Base-by-base conservation (phyloP, 2,329 filamentous ascomycete genomes). In the Alternaria sp. region DNA sequence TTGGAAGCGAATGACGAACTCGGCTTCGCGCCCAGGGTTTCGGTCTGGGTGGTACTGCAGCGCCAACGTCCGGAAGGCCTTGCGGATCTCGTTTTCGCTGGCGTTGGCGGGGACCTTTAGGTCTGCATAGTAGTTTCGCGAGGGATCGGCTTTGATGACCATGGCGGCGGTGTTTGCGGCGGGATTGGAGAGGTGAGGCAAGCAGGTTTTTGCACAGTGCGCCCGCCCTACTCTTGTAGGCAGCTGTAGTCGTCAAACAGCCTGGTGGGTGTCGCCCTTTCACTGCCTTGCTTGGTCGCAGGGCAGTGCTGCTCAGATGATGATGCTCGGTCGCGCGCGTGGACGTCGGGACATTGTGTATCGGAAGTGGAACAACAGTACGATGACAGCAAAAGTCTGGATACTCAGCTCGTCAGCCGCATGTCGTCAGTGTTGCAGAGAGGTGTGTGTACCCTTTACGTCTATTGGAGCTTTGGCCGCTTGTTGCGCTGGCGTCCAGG, bases 31-130 rank as follows among this genome's bases (percentile, higher is more conserved):
- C 52, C 93, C 93, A 11, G 90, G 92, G 73, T 97, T 96, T 61
- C 93, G 90, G 76, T 97, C 93, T 7, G 93, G 93, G 73, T 97
- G 93, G 72, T 91, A 96, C 77, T 91, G 91, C 47, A 96, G 83
- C 48, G 93, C 93, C 73, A 96, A 86, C 78, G 93, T 93, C 68
- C 91, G 87, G 79, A 93, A 97, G 72, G 94, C 90, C 78, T 90
- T 95, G 81, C 92, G 94, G 75, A 96, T 89, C 41, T 95, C 92
- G 30, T 89, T 86, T 43, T 88, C 80, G 66, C 90, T 88, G 54
- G 91, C 91, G 69, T 85, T 86, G 11, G 86, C 81, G 2, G 87
- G 79, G 57, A 97, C 81, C 65, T 92, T 91, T 56, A 97, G 84
- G 80, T 96, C 93, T 63, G 88, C 90, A 80, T 97, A 96, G 79